These are phyloP conservation scores for Citrus sp. DNA, from an alignment of 345 rosid species.

Conservation along the genomic window DNA sequence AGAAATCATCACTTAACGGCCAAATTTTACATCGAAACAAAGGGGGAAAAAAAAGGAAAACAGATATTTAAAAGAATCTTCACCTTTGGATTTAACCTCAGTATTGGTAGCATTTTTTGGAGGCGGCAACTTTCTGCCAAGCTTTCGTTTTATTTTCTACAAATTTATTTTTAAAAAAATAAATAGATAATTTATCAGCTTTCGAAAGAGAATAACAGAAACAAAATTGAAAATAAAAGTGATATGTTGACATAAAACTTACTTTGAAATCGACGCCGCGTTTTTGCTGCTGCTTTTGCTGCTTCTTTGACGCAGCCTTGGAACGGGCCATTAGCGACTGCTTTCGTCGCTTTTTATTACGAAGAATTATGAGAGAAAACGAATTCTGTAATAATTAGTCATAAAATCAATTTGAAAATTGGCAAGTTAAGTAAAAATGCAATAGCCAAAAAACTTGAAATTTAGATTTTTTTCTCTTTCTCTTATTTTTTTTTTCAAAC, in stretches of 20 bases:
- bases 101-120: conserved; percentile 86
- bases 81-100: conserved; percentile 84
- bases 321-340: conserved; percentile 45
- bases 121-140: conserved; percentile 84
- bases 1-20: neutral
- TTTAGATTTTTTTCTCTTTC: neutral
- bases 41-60: neutral
- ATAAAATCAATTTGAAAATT: neutral
- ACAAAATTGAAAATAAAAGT: neutral
- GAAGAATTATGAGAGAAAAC: neutral
- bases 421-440: neutral
- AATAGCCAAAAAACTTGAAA: neutral
- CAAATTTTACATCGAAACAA: neutral
- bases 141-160: conserved; percentile 91
- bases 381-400: neutral
- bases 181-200: neutral
- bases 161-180: neutral
- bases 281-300: conserved; percentile 41
- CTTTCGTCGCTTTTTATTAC: neutral
- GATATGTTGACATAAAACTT: neutral
- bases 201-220: neutral
- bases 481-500: too few relatives aligned
- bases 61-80: neutral
- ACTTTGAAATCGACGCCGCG: conserved; percentile 85
- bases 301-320: conserved; percentile 72